Conservation (phyloP, 148 eudicot species). For the Rheum nobile region DNA sequence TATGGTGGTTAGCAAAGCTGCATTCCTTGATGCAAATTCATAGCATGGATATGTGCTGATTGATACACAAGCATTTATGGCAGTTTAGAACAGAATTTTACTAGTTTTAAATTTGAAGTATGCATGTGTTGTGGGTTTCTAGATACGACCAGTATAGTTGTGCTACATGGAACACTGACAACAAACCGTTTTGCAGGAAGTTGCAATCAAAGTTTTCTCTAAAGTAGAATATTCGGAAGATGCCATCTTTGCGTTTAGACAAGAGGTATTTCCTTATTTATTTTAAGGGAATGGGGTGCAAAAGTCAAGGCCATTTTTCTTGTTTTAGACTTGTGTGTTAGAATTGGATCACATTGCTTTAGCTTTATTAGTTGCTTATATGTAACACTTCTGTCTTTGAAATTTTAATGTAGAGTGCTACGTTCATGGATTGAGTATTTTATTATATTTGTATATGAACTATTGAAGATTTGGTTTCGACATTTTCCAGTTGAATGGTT, state of each 20-base stretch:
- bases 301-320: not conserved
- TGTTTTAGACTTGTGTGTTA: not conserved
- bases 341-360: not conserved
- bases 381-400: not conserved
- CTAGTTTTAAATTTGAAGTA: not conserved
- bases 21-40: not conserved
- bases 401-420: not conserved
- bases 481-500: slow-evolving; percentile 86
- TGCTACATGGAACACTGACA: not conserved
- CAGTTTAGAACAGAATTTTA: not conserved
- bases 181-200: slow-evolving; percentile 50
- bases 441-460: not conserved
- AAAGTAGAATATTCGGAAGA: slow-evolving; percentile 87
- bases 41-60: not conserved
- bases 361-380: not conserved
- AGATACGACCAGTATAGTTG: not conserved
- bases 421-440: not conserved
- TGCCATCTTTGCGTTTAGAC: slow-evolving; percentile 60
- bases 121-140: not conserved
- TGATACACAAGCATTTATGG: not conserved
- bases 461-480: slow-evolving; percentile 13
- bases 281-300: not conserved
- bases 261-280: slow-evolving; percentile 45
- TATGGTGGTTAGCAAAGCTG: no score
- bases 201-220: slow-evolving; percentile 83